Evolutionary conservation across 805 yeast species (phyloP).

Genomic region (Ogataea thermomethanolica): DNA sequence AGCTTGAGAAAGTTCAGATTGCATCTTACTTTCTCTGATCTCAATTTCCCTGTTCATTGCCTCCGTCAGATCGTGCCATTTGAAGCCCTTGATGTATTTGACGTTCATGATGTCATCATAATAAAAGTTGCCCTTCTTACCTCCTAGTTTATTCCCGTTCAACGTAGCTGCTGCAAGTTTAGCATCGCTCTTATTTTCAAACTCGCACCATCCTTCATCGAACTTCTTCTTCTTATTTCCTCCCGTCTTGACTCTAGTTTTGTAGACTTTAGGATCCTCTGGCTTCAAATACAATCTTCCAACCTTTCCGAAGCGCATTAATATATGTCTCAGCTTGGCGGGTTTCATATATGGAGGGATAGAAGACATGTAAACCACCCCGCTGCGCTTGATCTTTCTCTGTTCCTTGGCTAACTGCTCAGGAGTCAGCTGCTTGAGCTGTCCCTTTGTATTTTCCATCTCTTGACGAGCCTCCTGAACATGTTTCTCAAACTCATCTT

Average conservation of each 20-base stretch:
- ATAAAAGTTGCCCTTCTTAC: slow-evolving; percentile 85
- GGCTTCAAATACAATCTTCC: slow-evolving; percentile 85
- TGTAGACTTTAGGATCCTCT: slow-evolving; percentile 65
- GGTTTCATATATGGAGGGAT: slow-evolving; percentile 99
- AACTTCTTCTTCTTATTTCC: slow-evolving; percentile 87
- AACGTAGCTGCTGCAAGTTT: slow-evolving; percentile 81
- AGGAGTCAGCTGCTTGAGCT: slow-evolving; percentile 54
- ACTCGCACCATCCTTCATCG: slow-evolving; percentile 98
- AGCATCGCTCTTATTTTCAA: slow-evolving; percentile 77
- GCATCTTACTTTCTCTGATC: slow-evolving; percentile 79
- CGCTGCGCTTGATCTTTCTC: slow-evolving; percentile 63
- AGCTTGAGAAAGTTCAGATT: slow-evolving; percentile 87
- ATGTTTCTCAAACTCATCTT: slow-evolving; percentile 19
- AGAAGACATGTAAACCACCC: slow-evolving; percentile 87
- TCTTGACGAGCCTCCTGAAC: slow-evolving; percentile 19
- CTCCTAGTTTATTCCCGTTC: slow-evolving; percentile 88
- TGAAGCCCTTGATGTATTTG: slow-evolving; percentile 85
- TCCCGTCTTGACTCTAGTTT: slow-evolving; percentile 73
- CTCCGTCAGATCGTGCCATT: slow-evolving; percentile 92
- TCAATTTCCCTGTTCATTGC: slow-evolving; percentile 91
- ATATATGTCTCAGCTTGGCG: slow-evolving; percentile 75
- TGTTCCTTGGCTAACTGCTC: slow-evolving; percentile 53
- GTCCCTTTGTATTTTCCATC: slow-evolving; percentile 33
- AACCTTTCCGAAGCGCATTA: slow-evolving; percentile 80
- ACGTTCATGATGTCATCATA: slow-evolving; percentile 92